These are phyloP conservation scores for Aspergillus saccharolyticus DNA, from an alignment of 495 filamentous ascomycete genomes.

Conservation along the genomic window DNA sequence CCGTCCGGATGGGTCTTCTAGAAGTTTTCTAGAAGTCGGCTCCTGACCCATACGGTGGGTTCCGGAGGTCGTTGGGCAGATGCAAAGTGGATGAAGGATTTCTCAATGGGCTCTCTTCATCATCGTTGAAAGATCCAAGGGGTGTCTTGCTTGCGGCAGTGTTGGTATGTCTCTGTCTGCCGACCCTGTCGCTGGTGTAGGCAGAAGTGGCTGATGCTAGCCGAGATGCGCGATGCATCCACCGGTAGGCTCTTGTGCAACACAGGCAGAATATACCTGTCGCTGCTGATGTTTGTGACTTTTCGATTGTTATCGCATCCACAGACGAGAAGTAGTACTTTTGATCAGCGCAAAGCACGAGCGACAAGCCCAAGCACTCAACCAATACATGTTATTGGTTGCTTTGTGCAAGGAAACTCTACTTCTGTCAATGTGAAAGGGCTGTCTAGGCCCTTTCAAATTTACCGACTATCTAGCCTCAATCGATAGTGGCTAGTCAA, in stretches of 20 bases:
- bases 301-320: background rate
- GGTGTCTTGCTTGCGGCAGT: background rate
- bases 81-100: too few species aligned
- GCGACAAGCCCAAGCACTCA: background rate
- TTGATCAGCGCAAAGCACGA: background rate
- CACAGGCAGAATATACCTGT: background rate
- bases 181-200: background rate
- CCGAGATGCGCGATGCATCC: background rate
- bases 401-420: background rate
- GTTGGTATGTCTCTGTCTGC: background rate
- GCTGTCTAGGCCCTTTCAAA: background rate
- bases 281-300: background rate
- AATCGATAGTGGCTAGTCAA: background rate
- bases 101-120: too few species aligned
- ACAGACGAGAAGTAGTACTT: background rate
- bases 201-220: background rate
- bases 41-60: conserved; percentile 14
- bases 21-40: conserved; percentile 12
- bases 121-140: too few species aligned
- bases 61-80: background rate
- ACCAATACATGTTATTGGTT: background rate
- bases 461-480: background rate
- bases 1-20: conserved; percentile 8
- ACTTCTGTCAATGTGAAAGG: background rate
- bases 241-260: background rate